Percentiles rank a stretch among this genome's conserved stretches.
Conservation (phyloP, 352 stramenopile genomes). For the Pythium chondricola region DNA sequence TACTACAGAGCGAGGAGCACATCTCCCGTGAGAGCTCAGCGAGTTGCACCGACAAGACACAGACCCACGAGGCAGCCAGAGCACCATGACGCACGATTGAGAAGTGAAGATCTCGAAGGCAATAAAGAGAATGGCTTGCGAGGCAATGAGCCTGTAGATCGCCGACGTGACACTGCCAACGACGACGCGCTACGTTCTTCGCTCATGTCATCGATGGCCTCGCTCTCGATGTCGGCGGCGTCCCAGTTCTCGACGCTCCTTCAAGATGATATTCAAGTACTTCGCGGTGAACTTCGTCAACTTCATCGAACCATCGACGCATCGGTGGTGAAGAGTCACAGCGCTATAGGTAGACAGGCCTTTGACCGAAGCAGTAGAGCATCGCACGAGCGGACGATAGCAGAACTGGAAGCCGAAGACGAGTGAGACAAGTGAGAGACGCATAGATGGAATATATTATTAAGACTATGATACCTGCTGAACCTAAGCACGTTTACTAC, state of each 20-base stretch:
- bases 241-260: conserved; percentile 15
- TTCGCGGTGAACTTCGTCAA: conserved; percentile 13
- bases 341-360: background rate
- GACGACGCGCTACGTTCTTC: conserved; percentile 4
- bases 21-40: conserved; percentile 3
- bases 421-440: background rate
- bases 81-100: background rate
- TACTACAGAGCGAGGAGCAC: conserved; percentile 15
- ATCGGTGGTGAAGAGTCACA: background rate
- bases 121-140: background rate
- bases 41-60: background rate
- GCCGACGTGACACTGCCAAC: background rate
- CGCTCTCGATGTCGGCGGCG: conserved; percentile 11
- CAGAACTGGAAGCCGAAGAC: background rate
- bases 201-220: conserved; percentile 13
- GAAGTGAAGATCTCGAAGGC: background rate
- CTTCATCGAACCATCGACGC: conserved; percentile 18
- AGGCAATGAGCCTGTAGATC: background rate
- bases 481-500: background rate
- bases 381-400: background rate
- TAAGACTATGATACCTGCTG: background rate
- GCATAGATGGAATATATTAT: background rate
- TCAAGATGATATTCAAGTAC: conserved; percentile 13
- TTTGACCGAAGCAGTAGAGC: background rate
- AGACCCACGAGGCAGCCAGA: background rate